Base-by-base conservation (phyloP, 768 basidiomycete genomes). In the Polyporus arcularius region DNA sequence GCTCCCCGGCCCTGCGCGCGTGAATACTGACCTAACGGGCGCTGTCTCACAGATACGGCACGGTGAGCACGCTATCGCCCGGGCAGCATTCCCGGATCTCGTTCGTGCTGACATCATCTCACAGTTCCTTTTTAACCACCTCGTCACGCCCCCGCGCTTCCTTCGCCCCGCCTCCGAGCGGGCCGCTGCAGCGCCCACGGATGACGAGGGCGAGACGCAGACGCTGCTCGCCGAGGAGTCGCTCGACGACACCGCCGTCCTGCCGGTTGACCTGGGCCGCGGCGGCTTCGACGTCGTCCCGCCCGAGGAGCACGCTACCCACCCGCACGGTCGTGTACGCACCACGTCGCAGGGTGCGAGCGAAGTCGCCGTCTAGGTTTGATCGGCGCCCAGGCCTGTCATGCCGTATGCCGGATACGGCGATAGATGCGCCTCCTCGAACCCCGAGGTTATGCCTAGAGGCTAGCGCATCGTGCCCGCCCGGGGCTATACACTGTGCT, bases 61-160 rank as follows among this genome's bases (percentile, higher is more conserved):
- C 94, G 70, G 90, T 92, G 41, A 53, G 64, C 55, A 28, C 31
- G 32, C 9, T 49, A 30, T 9, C 26, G 42, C 30, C 15, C 4
- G 26, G 35, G 21, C 49, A 53, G 21, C 53, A 55, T 11, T 26
- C 42, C 57, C 31, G 31, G 31, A 42, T 31, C 57, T 70, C 5
- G 12, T 21, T 8, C 7, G 21, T 53, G 43, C 48, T 65, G 28
- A 67, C 30, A 31, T 31, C 12, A 18, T 32, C 53, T 57, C 69
- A 35, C 68, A 92, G 83, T 96, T 96, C 81, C 78, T 94, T 43
- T 98, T 96, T 79, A 97, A 97, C 76, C 87, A 89, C 68, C 81
- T 97, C 32, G 81, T 96, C 57, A 74, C 75, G 30, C 91, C 92
- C 8, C 77, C 85, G 4, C 82, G 82, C 70, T 80, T 92, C 70